Base-by-base conservation (phyloP, 1,284 basidiomycete genomes). In the Singerocomus inundabilis region DNA sequence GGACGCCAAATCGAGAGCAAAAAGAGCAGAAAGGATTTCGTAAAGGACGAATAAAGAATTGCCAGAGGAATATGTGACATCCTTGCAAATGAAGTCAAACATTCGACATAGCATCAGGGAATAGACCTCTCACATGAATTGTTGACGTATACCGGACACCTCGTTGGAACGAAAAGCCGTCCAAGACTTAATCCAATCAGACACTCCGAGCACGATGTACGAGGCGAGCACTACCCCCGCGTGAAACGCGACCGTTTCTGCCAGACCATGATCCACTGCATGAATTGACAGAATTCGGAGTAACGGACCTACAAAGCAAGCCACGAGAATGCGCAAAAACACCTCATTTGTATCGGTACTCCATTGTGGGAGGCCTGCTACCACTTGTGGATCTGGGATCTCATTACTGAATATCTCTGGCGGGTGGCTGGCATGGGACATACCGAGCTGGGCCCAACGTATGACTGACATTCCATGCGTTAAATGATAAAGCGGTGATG, bases 31-130 rank as follows among this genome's bases (percentile, higher is more conserved):
- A 94, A 87, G 9, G 93, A 78, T 57, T 95, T 95, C 2, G 89
- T 87, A 31, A 95, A 72, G 1, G 93, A 92, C 1, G 92, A 92
- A 64, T 93, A 94, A 53, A 95, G 77, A 5, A 95, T 73, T 4
- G 87, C 86, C 15, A 95, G 76, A 2, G 91, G 84, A 32, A 94
- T 80, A 32, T 92, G 77, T 1, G 82, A 82, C 44, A 84, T 79
- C 58, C 87, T 89, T 58, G 28, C 11, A 32, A 46, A 35, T 12
- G 8, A 47, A 25, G 32, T 44, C 28, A 46, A 35, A 46, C 13
- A 7, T 35, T 26, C 7, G 33, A 15, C 2, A 43, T 42, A n/a
- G 31, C 51, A 13, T 30, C n/a, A 28, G 42, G 39, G 43, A 30
- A 43, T 15, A 8, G 10, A 29, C 32, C 31, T 68, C 73, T 56